Evolutionary conservation across 78 protist genomes (phyloP).

Genomic region (slime mould (Dictyostelium discoideum)): DNA sequence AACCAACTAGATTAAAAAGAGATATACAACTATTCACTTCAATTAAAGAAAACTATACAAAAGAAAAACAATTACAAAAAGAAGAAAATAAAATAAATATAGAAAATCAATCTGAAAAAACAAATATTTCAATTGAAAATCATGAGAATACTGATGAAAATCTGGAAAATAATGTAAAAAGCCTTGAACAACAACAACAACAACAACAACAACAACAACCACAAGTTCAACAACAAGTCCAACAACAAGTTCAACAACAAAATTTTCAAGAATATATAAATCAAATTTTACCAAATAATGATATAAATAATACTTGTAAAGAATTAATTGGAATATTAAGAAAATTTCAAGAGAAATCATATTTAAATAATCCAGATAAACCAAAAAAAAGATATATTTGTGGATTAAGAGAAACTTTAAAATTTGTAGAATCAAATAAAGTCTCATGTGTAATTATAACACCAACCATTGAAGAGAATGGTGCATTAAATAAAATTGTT

Average conservation of each 20-base stretch:
- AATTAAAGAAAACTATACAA: not conserved
- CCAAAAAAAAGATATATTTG: constrained; percentile 43
- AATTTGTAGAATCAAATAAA: not conserved
- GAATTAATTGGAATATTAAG: constrained; percentile 21
- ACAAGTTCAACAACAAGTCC: constrained; percentile 1
- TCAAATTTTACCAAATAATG: constrained; percentile 15
- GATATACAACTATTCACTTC: not conserved
- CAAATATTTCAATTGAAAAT: not conserved
- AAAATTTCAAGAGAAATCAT: constrained; percentile 42
- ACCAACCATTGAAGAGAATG: constrained; percentile 47
- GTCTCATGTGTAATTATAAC: constrained; percentile 36
- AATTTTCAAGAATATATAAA: constrained; percentile 27
- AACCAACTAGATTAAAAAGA: constrained; percentile 1
- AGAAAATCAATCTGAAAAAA: not conserved
- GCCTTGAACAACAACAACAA: not conserved
- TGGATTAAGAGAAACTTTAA: constrained; percentile 56
- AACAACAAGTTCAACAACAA: not conserved
- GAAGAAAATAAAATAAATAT: not conserved
- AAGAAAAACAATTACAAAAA: not conserved
- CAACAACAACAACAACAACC: not conserved
- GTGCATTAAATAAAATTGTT: constrained; percentile 28
- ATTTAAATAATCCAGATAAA: not conserved
- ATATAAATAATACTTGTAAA: constrained; percentile 20
- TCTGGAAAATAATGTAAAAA: not conserved
- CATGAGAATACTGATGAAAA: not conserved